phyloP scores from a whole-genome alignment of 2,329 filamentous ascomycete genomes.

The Trichophyton equinum region DNA sequence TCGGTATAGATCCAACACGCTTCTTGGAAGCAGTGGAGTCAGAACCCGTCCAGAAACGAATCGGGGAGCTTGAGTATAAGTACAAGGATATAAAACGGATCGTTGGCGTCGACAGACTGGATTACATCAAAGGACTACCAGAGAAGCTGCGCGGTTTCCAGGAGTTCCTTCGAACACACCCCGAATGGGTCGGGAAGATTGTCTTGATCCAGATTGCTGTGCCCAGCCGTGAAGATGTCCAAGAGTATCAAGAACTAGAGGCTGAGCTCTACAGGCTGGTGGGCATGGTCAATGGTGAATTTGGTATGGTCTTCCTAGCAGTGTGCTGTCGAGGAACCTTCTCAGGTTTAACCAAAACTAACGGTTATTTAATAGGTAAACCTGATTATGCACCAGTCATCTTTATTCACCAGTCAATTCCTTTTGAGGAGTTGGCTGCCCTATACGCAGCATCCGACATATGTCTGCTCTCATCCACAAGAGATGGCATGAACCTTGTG shows the following conservation, averaged over 20 bases:
- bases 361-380: constrained; percentile 42
- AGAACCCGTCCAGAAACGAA: constrained; percentile 56
- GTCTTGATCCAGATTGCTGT: constrained; percentile 93
- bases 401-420: constrained; percentile 85
- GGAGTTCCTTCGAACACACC: constrained; percentile 76
- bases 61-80: constrained; percentile 57
- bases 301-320: constrained; percentile 41
- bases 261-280: constrained; percentile 83
- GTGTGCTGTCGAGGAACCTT: not conserved
- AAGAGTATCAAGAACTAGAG: constrained; percentile 64
- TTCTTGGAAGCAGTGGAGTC: constrained; percentile 64
- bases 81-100: constrained; percentile 87
- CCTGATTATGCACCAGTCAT: constrained; percentile 94
- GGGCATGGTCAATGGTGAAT: constrained; percentile 79
- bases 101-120: constrained; percentile 79
- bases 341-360: not conserved
- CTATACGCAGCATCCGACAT: constrained; percentile 81
- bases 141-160: constrained; percentile 94
- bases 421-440: constrained; percentile 87
- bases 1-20: constrained; percentile 90
- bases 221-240: constrained; percentile 64
- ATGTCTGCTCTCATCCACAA: constrained; percentile 76
- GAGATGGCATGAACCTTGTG: constrained; percentile 95
- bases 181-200: constrained; percentile 82
- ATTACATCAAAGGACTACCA: constrained; percentile 80